phyloP scores from a whole-genome alignment of 2,329 filamentous ascomycete species.

The Colletotrichum echinochloae region DNA sequence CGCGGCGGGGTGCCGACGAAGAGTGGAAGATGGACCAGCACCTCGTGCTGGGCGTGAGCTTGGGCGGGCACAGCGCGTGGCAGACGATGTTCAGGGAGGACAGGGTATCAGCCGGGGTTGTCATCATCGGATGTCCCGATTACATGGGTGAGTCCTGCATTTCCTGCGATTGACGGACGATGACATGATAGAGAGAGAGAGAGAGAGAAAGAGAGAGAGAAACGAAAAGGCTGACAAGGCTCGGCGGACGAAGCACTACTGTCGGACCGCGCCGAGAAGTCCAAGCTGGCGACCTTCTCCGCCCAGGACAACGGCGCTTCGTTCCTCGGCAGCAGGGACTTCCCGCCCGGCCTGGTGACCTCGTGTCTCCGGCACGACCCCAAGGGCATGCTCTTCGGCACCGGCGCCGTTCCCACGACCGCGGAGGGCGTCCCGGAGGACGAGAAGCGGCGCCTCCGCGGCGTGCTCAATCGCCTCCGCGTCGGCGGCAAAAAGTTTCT shows the following conservation, averaged over 20 bases:
- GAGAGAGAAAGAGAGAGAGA: background rate
- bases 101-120: conserved; percentile 80
- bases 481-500: conserved; percentile 74
- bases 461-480: conserved; percentile 57
- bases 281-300: conserved; percentile 73
- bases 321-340: conserved; percentile 83
- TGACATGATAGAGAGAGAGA: background rate
- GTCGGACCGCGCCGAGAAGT: conserved; percentile 79
- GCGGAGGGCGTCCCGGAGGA: conserved; percentile 47
- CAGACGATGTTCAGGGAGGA: conserved; percentile 83
- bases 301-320: conserved; percentile 65
- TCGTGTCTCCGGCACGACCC: conserved; percentile 78
- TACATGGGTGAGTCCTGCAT: conserved; percentile 70
- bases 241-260: conserved; percentile 66
- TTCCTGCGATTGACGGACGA: conserved; percentile 2
- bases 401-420: conserved; percentile 47
- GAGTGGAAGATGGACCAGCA: conserved; percentile 67
- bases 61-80: conserved; percentile 92
- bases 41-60: conserved; percentile 82
- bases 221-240: background rate
- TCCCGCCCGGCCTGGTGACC: conserved; percentile 75
- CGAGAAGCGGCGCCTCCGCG: conserved; percentile 58
- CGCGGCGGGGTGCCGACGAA: conserved; percentile 42
- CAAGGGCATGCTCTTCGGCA: conserved; percentile 76
- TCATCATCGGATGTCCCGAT: conserved; percentile 91